Percentiles rank a stretch among this genome's conserved stretches.
Conservation (phyloP, 2,329 filamentous ascomycete genomes). For the Helotiales sp. region DNA sequence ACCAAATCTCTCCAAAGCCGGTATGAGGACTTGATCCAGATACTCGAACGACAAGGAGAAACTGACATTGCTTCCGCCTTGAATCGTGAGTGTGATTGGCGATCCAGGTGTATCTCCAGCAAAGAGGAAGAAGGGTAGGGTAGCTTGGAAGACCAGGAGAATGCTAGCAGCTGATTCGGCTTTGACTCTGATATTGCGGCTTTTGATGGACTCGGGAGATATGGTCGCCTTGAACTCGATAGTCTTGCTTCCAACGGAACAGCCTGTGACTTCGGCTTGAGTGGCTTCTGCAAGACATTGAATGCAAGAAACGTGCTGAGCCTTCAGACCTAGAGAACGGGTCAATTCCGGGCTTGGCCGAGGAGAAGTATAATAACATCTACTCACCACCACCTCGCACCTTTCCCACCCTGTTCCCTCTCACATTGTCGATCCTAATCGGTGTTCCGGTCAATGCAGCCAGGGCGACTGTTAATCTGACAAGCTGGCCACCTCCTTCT, state of each 20-base stretch:
- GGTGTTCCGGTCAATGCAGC: constrained; percentile 60
- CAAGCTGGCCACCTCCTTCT: constrained; percentile 66
- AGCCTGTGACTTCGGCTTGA: constrained; percentile 55
- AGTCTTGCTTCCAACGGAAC: constrained; percentile 54
- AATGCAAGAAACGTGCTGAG: constrained; percentile 63
- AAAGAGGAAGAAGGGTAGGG: constrained; percentile 64
- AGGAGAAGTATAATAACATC: not conserved
- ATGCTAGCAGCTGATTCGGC: constrained; percentile 60
- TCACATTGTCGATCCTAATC: constrained; percentile 58
- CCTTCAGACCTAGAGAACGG: constrained; percentile 58
- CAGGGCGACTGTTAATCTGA: constrained; percentile 60
- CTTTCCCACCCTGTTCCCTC: constrained; percentile 55
- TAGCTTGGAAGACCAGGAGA: constrained; percentile 63
- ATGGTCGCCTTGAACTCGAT: constrained; percentile 41
- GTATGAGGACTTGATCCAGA: constrained; percentile 64
- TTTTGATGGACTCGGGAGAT: constrained; percentile 37
- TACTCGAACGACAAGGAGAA: constrained; percentile 66
- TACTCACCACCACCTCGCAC: constrained; percentile 35
- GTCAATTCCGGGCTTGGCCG: constrained; percentile 2
- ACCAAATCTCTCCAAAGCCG: constrained; percentile 57
- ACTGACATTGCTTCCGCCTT: constrained; percentile 63
- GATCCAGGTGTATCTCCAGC: constrained; percentile 51
- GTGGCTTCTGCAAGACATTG: constrained; percentile 59
- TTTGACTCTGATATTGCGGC: constrained; percentile 54
- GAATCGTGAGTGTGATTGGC: constrained; percentile 56